Evolutionary conservation across 2,329 filamentous ascomycete genomes (phyloP), one percentile per base, ranked within the genome.

Genomic region (Venturia pyrina): DNA sequence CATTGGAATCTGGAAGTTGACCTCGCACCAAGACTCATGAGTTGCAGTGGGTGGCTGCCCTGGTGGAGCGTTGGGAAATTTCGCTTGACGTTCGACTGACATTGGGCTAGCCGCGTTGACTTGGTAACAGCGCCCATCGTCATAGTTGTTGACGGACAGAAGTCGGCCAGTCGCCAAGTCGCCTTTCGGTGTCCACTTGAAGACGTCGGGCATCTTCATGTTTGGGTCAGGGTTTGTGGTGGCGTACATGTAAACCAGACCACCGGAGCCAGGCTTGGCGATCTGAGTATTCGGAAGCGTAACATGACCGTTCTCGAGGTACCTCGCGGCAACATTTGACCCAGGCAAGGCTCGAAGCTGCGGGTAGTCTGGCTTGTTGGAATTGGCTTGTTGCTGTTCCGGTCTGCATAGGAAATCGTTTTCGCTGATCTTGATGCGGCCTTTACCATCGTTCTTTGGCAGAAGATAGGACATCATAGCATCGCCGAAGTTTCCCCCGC

Each of bases 121-220:
- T 56, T 98, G 89, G 75, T 92, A 92, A 80, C 95, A 99, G 72
- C 91, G 89, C 34, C 89, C 89, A 71, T 99, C 95, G 72, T 98
- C 95, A 75, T 87, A 99, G 79, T 89, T 87, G 70, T 91, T 87
- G 0, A 85, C 89, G 0, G 88, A 86, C 46, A 98, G 79, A 15
- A 98, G 86, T 53, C 81, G 80, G 41, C 95, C 95, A 50, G 89
- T 86, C 62, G 84, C 82, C 24, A 93, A 92, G 6, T 84, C 89
- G 68, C 93, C 93, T 66, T 91, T 87, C 21, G 81, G 75, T 60
- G 86, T 96, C 95, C 95, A 98, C 63, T 88, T 80, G 69, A 96
- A 86, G 43, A 97, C 88, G 66, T 79, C 80, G 63, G 80, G 78
- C 34, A 88, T 76, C 65, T 78, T 86, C 72, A 91, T 86, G 63